Percentiles rank a stretch among this genome's conserved stretches.
Evolutionary conservation across 208 protist genomes (phyloP).

Genomic region (Wallacemonas sp.): DNA sequence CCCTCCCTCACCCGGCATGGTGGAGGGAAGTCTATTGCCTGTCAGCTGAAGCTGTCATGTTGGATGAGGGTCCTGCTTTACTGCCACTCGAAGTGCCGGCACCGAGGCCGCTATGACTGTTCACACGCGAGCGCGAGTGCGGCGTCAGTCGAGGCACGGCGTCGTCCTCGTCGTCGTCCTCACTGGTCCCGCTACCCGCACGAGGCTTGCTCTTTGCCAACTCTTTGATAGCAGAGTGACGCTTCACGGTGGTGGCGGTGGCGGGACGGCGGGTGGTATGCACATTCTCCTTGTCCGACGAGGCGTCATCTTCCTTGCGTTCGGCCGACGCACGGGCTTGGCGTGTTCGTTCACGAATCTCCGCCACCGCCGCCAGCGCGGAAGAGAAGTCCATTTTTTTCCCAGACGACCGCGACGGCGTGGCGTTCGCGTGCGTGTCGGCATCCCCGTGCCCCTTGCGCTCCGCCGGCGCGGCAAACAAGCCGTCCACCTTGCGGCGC

Average conservation of each 20-base stretch:
- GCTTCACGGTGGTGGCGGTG: neutral
- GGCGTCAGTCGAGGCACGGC: constrained; percentile 13
- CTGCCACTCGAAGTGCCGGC: no score
- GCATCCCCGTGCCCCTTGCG: neutral
- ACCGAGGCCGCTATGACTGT: no score
- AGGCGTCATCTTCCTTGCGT: neutral
- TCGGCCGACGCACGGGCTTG: constrained; percentile 5
- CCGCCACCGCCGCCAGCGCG: constrained; percentile 32
- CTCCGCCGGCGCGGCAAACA: neutral
- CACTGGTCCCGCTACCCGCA: neutral
- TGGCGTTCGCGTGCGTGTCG: neutral
- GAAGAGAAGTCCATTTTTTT: constrained; percentile 34
- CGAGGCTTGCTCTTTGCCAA: neutral
- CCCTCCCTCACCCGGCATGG: no score
- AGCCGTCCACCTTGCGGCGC: neutral
- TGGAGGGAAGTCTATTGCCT: no score
- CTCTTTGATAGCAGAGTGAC: neutral
- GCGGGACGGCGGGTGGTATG: neutral
- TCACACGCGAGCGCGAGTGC: neutral
- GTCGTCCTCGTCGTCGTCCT: constrained; percentile 26
- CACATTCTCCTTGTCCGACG: constrained; percentile 19
- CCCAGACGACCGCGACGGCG: constrained; percentile 6
- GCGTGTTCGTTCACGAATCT: constrained; percentile 35
- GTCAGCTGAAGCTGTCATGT: no score
- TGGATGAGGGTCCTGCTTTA: no score